phyloP scores from a whole-genome alignment of 345 rosid genomes.

The Populus alba region DNA sequence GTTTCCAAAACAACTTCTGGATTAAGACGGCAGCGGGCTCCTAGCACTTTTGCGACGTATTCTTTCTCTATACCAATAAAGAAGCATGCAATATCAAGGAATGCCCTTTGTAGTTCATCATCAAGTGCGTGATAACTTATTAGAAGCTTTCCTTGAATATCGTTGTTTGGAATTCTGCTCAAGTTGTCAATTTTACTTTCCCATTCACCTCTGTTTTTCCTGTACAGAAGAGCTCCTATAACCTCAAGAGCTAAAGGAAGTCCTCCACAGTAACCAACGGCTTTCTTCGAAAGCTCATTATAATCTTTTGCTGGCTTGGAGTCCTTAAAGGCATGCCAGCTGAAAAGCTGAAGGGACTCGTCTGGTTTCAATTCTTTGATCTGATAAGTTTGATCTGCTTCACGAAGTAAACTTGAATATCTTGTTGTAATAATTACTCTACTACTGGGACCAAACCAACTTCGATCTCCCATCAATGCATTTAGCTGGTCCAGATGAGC shows the following conservation, averaged over 20 bases:
- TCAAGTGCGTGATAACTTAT: too few species aligned
- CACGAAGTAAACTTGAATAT: neutral
- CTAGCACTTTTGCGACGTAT: too few species aligned
- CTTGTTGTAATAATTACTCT: constrained; percentile 12
- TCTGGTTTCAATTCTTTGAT: neutral
- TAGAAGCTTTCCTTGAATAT: too few species aligned
- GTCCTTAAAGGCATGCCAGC: constrained; percentile 10
- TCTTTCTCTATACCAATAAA: too few species aligned
- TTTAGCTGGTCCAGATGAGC: neutral
- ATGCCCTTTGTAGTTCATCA: too few species aligned
- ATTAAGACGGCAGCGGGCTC: too few species aligned
- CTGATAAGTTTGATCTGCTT: neutral
- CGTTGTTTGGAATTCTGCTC: too few species aligned
- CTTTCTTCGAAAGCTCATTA: neutral
- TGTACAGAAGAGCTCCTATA: constrained; percentile 3
- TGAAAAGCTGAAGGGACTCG: constrained; percentile 6
- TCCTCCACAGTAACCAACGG: neutral
- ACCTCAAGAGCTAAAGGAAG: constrained; percentile 14
- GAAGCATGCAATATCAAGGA: too few species aligned
- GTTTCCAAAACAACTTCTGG: too few species aligned
- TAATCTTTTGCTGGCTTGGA: neutral
- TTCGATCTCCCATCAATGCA: constrained; percentile 1
- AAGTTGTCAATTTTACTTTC: neutral
- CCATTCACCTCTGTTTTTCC: neutral
- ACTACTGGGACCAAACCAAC: constrained; percentile 1